Evolutionary conservation across 805 yeast genomes (phyloP).

Genomic region (Metschnikowia gelsemii): DNA sequence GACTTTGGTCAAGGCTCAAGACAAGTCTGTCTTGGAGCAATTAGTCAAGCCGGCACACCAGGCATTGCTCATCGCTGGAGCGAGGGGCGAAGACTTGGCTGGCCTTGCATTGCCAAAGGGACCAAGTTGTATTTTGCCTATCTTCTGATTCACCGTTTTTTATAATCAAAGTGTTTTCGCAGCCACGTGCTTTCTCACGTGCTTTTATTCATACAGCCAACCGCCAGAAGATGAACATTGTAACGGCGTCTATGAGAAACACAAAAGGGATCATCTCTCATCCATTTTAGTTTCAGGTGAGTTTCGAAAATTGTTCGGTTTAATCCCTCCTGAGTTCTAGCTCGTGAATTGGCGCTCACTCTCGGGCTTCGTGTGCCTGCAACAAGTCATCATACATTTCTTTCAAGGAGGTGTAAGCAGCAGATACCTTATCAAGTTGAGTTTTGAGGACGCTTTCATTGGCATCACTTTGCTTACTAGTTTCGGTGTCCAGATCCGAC

Average conservation of each 20-base stretch:
- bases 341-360: not conserved
- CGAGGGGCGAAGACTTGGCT: conserved; percentile 60
- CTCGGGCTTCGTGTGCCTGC: conserved; percentile 7
- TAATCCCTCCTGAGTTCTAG: too few species aligned
- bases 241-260: too few species aligned
- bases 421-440: conserved; percentile 50
- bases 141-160: too few species aligned
- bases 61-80: conserved; percentile 65
- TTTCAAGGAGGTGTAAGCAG: conserved; percentile 59
- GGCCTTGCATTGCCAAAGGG: conserved; percentile 80
- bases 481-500: conserved; percentile 3
- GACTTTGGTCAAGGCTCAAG: conserved; percentile 65
- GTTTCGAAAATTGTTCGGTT: too few species aligned
- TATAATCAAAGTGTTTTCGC: too few species aligned
- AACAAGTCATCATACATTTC: conserved; percentile 58
- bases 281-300: too few species aligned
- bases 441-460: conserved; percentile 35
- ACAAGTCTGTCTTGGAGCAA: conserved; percentile 73
- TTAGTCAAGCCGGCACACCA: conserved; percentile 79
- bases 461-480: not conserved
- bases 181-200: too few species aligned
- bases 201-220: too few species aligned
- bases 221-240: too few species aligned
- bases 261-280: too few species aligned
- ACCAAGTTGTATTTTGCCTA: conserved; percentile 83